Evolutionary conservation across 371 early-diverging fungal genomes (phyloP).

Genomic region (Rhizomucor miehei): DNA sequence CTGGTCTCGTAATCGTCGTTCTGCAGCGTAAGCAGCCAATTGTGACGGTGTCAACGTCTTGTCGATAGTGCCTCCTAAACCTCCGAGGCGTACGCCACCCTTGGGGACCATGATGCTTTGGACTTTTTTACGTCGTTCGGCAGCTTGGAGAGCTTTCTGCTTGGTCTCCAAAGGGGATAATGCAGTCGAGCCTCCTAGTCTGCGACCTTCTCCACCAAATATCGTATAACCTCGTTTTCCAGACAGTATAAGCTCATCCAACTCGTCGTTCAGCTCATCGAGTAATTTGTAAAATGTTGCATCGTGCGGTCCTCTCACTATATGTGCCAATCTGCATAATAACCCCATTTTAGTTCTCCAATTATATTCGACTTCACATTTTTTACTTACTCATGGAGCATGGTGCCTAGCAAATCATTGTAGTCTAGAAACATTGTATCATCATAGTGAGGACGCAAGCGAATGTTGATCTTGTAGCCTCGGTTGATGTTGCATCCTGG

Average conservation of each 20-base stretch:
- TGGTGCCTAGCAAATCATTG: conserved; percentile 60
- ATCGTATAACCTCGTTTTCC: conserved; percentile 51
- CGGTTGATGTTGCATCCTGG: conserved; percentile 59
- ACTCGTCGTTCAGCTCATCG: conserved; percentile 53
- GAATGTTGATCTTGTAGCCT: conserved; percentile 55
- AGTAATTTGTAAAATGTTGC: conserved; percentile 56
- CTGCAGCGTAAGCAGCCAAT: conserved; percentile 57
- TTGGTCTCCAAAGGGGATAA: conserved; percentile 23
- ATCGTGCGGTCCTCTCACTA: conserved; percentile 66
- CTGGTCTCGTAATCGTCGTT: conserved; percentile 46
- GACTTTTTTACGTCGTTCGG: conserved; percentile 40
- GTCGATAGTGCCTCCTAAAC: conserved; percentile 6
- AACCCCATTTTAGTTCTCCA: not conserved
- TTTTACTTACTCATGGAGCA: conserved; percentile 59
- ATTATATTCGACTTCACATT: not conserved
- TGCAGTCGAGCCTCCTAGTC: conserved; percentile 27
- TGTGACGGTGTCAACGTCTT: conserved; percentile 19
- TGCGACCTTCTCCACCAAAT: conserved; percentile 42
- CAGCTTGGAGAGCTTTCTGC: conserved; percentile 39
- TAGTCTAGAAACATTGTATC: conserved; percentile 48
- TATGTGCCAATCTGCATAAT: conserved; percentile 50
- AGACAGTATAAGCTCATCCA: conserved; percentile 37
- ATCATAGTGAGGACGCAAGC: conserved; percentile 52
- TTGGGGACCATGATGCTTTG: conserved; percentile 43
- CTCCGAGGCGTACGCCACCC: conserved; percentile 52